phyloP scores from a whole-genome alignment of 192 early-diverging fungal species.

The Ambispora gerdemannii region DNA sequence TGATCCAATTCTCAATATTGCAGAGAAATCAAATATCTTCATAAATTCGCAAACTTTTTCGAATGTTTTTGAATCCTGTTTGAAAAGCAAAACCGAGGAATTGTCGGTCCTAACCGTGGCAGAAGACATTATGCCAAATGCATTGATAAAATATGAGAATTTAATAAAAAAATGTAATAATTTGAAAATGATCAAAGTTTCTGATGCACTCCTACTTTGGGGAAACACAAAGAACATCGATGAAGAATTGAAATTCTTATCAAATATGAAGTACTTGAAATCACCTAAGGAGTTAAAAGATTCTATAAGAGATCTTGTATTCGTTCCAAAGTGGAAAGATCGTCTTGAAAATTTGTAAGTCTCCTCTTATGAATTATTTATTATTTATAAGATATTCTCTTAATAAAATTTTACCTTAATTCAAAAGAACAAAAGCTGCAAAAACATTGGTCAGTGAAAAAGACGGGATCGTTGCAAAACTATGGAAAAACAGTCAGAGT shows the following conservation, averaged over 20 bases:
- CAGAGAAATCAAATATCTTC: background rate
- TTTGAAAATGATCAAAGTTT: slow-evolving; percentile 3
- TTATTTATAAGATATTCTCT: background rate
- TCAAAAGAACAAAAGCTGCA: background rate
- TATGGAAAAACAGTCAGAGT: background rate
- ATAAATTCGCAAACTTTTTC: background rate
- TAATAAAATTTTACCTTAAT: background rate
- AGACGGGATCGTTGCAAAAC: too few species aligned
- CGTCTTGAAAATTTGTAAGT: background rate
- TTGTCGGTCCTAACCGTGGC: background rate
- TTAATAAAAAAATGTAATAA: background rate
- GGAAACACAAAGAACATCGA: background rate
- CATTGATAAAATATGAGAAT: background rate
- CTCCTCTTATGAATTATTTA: background rate
- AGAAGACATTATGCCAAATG: background rate
- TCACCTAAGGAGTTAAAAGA: background rate
- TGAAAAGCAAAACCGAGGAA: background rate
- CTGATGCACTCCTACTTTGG: background rate
- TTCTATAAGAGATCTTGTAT: background rate
- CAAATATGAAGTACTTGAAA: background rate
- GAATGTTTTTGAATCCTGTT: slow-evolving; percentile 2
- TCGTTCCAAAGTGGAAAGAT: background rate
- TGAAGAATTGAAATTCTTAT: slow-evolving; percentile 21
- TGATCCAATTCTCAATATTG: background rate
- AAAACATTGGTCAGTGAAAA: too few species aligned